These are phyloP conservation scores for Mallotus repandus DNA, from an alignment of 441 rosid species.

Conservation along the genomic window DNA sequence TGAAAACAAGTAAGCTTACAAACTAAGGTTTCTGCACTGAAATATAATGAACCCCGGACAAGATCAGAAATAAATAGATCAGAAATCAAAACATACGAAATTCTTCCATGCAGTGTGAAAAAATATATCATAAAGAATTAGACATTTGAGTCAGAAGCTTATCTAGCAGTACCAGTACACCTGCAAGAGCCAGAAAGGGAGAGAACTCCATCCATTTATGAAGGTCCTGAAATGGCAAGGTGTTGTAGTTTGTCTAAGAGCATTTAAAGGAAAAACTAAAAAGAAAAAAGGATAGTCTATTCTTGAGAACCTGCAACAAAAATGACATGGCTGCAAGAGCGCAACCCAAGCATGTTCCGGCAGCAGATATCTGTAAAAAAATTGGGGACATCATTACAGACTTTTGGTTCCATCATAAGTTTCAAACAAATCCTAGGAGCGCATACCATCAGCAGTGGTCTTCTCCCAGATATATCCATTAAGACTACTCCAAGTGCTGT, in stretches of 20 bases:
- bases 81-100: not conserved
- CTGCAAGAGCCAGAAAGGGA: conserved; percentile 55
- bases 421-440: conserved; percentile 2
- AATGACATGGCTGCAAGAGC: conserved; percentile 55
- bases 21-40: too few species aligned
- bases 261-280: not conserved
- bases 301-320: conserved; percentile 44
- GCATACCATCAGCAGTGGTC: conserved; percentile 66
- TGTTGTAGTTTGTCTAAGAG: not conserved
- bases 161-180: conserved; percentile 57
- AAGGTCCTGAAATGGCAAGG: conserved; percentile 39
- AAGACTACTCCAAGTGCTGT: conserved; percentile 54
- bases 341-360: conserved; percentile 74
- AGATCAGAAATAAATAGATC: not conserved
- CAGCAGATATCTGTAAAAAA: conserved; percentile 61
- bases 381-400: not conserved
- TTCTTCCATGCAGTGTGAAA: too few species aligned
- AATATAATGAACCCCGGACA: too few species aligned
- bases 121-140: not conserved
- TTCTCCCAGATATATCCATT: conserved; percentile 73
- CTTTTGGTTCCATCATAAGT: not conserved
- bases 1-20: not conserved
- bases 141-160: not conserved
- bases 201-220: conserved; percentile 29
- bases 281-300: not conserved